These are phyloP conservation scores for Stenogyne calaminthoides DNA, from an alignment of 305 asterid genomes.

Conservation along the genomic window DNA sequence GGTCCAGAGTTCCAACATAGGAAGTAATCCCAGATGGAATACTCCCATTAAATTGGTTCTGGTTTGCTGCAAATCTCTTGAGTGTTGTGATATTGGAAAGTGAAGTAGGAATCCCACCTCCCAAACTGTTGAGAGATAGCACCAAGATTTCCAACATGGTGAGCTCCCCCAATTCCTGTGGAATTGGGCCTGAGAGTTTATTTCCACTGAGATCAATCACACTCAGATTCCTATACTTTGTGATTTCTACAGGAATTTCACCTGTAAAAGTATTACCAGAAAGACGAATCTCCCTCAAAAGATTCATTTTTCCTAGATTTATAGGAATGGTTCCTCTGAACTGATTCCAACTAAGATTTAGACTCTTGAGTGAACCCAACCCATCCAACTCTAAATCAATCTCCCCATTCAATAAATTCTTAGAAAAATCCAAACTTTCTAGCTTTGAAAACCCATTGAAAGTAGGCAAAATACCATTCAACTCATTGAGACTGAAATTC, in stretches of 20 bases:
- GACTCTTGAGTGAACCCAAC: conserved; percentile 52
- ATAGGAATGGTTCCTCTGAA: conserved; percentile 55
- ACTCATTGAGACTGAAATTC: conserved; percentile 59
- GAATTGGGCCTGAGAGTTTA: conserved; percentile 50
- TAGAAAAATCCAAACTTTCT: conserved; percentile 56
- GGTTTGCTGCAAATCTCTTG: conserved; percentile 64
- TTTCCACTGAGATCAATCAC: conserved; percentile 60
- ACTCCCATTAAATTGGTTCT: conserved; percentile 51
- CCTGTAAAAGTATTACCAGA: conserved; percentile 46
- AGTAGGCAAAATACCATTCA: conserved; percentile 48
- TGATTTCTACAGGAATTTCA: conserved; percentile 49
- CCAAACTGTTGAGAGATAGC: conserved; percentile 52
- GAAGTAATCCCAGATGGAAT: conserved; percentile 57
- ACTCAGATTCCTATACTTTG: conserved; percentile 44
- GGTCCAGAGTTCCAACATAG: conserved; percentile 56
- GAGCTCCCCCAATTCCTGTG: conserved; percentile 45
- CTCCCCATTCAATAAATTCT: conserved; percentile 44
- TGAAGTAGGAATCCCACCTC: conserved; percentile 58
- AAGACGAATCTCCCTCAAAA: conserved; percentile 59
- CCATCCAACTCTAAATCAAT: conserved; percentile 45
- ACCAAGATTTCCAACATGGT: conserved; percentile 48
- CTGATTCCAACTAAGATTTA: conserved; percentile 47
- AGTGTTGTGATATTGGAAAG: conserved; percentile 44
- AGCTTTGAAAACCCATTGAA: conserved; percentile 54
- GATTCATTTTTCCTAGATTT: conserved; percentile 44